phyloP scores from a whole-genome alignment of 179 eudicot species.

The Pouteria campechiana region DNA sequence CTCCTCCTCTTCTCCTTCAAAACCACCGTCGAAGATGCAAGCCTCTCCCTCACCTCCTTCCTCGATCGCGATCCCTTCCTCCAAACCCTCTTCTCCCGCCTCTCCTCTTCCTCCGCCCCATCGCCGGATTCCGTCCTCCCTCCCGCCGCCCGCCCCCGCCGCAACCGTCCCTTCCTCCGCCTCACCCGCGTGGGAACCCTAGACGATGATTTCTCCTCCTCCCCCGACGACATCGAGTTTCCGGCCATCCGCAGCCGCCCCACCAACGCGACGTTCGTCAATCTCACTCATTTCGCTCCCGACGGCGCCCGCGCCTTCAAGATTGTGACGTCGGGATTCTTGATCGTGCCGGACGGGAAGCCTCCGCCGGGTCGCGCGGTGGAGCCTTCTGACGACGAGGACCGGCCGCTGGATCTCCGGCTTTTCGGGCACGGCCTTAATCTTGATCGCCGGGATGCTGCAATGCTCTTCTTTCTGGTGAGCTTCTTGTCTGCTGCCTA shows the following conservation, averaged over 20 bases:
- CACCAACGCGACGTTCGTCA: slow-evolving; percentile 23
- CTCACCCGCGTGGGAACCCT: slow-evolving; percentile 86
- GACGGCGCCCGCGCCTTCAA: slow-evolving; percentile 22
- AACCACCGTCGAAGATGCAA: slow-evolving; percentile 53
- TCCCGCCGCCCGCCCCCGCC: slow-evolving; percentile 24
- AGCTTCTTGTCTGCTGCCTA: slow-evolving; percentile 63
- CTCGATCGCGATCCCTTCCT: slow-evolving; percentile 68
- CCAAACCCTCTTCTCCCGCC: slow-evolving; percentile 56
- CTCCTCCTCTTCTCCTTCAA: slow-evolving; percentile 76
- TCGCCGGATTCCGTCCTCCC: slow-evolving; percentile 4
- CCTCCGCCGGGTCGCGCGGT: slow-evolving; percentile 1
- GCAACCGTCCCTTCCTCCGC: slow-evolving; percentile 67
- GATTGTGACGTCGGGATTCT: slow-evolving; percentile 23
- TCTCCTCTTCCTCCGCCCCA: slow-evolving; percentile 28
- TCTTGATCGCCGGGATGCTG: slow-evolving; percentile 44
- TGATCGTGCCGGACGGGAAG: slow-evolving; percentile 26
- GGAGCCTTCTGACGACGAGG: slow-evolving; percentile 9
- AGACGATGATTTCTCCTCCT: slow-evolving; percentile 89
- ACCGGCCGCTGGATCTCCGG: slow-evolving; percentile 31
- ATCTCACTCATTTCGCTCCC: slow-evolving; percentile 21
- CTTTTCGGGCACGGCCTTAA: slow-evolving; percentile 52
- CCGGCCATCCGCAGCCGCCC: slow-evolving; percentile 26
- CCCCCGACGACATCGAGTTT: slow-evolving; percentile 43
- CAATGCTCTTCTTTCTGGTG: slow-evolving; percentile 49
- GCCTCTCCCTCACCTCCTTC: slow-evolving; percentile 53